Conservation (phyloP, 345 rosid species). For the Crucihimalaya himalaica region DNA sequence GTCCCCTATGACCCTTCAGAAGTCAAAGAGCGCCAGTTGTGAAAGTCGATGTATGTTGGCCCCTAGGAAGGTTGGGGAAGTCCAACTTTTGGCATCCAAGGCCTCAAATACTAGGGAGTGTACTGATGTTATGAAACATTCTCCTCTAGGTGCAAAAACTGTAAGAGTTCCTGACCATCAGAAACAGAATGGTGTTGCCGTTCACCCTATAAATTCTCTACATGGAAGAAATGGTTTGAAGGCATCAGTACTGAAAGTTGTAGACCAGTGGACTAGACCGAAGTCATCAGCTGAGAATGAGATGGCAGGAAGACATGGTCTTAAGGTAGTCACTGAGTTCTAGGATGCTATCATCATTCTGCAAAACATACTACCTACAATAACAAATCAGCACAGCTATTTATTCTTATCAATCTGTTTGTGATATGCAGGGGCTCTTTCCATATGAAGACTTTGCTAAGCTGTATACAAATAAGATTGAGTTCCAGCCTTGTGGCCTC, state of each 20-base stretch:
- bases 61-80: constrained; percentile 44
- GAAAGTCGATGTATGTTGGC: constrained; percentile 35
- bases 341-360: constrained; percentile 15
- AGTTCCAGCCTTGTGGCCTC: constrained; percentile 84
- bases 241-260: constrained; percentile 64
- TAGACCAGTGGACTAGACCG: constrained; percentile 67
- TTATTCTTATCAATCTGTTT: constrained; percentile 25
- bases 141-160: constrained; percentile 43
- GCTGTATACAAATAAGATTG: constrained; percentile 70
- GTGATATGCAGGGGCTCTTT: constrained; percentile 68
- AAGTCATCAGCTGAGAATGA: constrained; percentile 50
- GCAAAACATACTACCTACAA: neutral
- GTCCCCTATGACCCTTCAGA: constrained; percentile 34
- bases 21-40: constrained; percentile 39
- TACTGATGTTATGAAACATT: constrained; percentile 36
- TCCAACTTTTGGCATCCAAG: constrained; percentile 35
- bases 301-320: constrained; percentile 53
- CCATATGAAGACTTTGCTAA: constrained; percentile 77
- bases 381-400: constrained; percentile 12
- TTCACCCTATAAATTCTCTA: constrained; percentile 40
- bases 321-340: constrained; percentile 55
- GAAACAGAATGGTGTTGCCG: constrained; percentile 38
- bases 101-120: constrained; percentile 38
- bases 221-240: constrained; percentile 52
- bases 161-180: constrained; percentile 43